Base-by-base conservation (phyloP, 2,329 filamentous ascomycete genomes). In the Phaeosphaeriaceae sp. region DNA sequence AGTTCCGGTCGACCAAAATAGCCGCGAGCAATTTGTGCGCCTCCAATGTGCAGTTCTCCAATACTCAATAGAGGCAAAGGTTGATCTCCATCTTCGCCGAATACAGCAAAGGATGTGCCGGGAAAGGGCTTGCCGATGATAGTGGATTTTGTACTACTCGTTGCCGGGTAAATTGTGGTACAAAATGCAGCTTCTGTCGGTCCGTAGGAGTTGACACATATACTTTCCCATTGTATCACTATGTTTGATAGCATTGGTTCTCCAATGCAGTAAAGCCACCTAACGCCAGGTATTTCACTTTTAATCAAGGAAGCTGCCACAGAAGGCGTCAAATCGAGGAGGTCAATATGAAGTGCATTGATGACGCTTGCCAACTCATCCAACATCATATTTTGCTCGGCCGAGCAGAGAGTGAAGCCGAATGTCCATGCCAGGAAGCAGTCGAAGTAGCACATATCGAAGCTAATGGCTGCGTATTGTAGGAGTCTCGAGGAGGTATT, bases 381-480 rank as follows among this genome's bases (percentile, higher is more conserved):
- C 11, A 77, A 63, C 63, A 78, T 70, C 17, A 58, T 46, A 5
- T 56, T 55, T 48, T 74, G 74, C 13, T 71, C 67, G 17, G 74
- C 70, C 11, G 74, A 70, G 52, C 75, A 76, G 26, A 78, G 64
- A 17, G 73, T 71, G 50, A 78, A 76, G 1, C 76, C 76, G 44
- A 74, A 71, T 8, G 68, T 68, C 75, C 75, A 77, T 9, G 75
- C 74, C 42, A 78, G 63, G 52, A 78, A 77, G 60, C 75, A 77
- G 53, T 78, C 76, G 44, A 76, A 78, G 51, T 77, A 77, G 49
- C 75, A 78, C 76, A 78, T 78, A 48, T 78, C 76, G 48, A 76
- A 77, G 7, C 73, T 75, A 4, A 64, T 67, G 9, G 74, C 74
- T 26, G 76, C 76, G 50, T 76, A 78, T 49, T 78, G 75, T 9